phyloP scores from a whole-genome alignment of 2,329 filamentous ascomycete species.

The Pseudopyricularia javanii region DNA sequence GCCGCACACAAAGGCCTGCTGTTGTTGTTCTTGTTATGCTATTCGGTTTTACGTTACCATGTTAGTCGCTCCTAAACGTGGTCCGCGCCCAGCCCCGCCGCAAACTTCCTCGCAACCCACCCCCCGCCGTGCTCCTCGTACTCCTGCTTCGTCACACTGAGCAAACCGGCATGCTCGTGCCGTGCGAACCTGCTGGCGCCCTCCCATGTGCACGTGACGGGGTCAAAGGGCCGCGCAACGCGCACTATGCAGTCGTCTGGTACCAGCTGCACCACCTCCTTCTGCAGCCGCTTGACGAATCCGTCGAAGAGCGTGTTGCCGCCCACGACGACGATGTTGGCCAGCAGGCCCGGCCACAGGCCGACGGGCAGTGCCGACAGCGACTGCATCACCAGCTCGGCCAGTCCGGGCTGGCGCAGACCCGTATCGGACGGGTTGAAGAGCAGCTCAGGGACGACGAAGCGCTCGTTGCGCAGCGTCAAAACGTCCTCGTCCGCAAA shows the following conservation, averaged over 20 bases:
- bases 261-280: conserved; percentile 58
- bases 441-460: conserved; percentile 77
- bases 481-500: conserved; percentile 61
- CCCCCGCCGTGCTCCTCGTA: conserved; percentile 75
- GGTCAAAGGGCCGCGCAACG: conserved; percentile 57
- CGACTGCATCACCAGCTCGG: conserved; percentile 72
- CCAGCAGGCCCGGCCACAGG: conserved; percentile 69
- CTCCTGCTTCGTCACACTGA: conserved; percentile 75
- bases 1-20: no score
- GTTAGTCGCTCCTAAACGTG: background rate
- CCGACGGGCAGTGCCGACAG: conserved; percentile 65
- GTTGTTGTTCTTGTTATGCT: no score
- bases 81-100: conserved; percentile 19
- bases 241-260: conserved; percentile 69
- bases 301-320: conserved; percentile 72
- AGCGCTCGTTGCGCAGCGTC: conserved; percentile 83
- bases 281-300: conserved; percentile 67
- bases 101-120: conserved; percentile 66
- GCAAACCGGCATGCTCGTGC: conserved; percentile 43
- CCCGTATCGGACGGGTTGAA: conserved; percentile 77
- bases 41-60: no score
- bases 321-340: conserved; percentile 81
- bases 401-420: conserved; percentile 69
- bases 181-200: conserved; percentile 70
- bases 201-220: conserved; percentile 71